phyloP scores from a whole-genome alignment of 257 asterid genomes.

The Capsicum rhomboideum region DNA sequence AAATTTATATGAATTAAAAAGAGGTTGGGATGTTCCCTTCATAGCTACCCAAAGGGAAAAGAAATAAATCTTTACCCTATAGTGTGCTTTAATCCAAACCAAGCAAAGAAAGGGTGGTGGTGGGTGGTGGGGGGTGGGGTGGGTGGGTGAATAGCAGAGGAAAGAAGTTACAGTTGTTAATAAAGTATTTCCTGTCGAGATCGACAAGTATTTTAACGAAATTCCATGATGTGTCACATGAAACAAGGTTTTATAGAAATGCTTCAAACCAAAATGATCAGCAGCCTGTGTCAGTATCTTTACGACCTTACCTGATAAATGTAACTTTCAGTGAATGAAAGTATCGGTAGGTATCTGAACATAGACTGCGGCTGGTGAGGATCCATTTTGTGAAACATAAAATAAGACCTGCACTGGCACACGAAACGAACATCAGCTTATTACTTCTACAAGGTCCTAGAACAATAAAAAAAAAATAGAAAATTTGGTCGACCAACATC shows the following conservation, averaged over 20 bases:
- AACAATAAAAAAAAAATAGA: background rate
- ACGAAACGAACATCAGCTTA: background rate
- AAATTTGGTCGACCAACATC: background rate
- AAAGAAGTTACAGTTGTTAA: background rate
- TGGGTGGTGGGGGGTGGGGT: background rate
- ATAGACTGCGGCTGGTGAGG: conserved; percentile 45
- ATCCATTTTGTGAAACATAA: conserved; percentile 86
- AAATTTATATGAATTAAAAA: conserved; percentile 1
- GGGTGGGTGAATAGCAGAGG: background rate
- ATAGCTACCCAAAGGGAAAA: background rate
- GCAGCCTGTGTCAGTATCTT: background rate
- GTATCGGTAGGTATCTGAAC: conserved; percentile 76
- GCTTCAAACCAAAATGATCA: background rate
- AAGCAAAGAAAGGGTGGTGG: background rate
- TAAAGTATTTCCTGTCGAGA: background rate
- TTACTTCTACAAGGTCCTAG: background rate
- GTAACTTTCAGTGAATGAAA: conserved; percentile 83
- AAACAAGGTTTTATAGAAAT: background rate
- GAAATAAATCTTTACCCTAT: background rate
- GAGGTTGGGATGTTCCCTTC: background rate
- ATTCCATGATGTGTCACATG: background rate
- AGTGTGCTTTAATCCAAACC: background rate
- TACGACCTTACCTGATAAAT: conserved; percentile 64
- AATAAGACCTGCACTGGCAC: conserved; percentile 85
- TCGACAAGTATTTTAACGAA: background rate